These are phyloP conservation scores for Pseudogymnoascus sp. DNA, from an alignment of 2,329 filamentous ascomycete species.

Conservation along the genomic window DNA sequence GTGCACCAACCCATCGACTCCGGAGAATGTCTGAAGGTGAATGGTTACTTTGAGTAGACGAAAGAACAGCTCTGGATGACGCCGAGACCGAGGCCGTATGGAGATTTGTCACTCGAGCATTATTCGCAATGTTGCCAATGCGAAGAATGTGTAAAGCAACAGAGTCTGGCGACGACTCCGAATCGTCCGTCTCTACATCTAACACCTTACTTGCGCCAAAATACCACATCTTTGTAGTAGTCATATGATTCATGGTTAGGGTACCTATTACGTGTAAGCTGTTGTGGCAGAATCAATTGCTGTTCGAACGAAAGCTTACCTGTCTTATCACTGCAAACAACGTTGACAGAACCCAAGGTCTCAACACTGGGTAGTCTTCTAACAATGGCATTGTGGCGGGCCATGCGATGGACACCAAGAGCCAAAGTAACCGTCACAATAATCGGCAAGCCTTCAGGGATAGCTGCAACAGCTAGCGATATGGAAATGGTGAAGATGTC, in stretches of 20 bases:
- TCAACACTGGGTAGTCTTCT: conserved; percentile 94
- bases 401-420: conserved; percentile 93
- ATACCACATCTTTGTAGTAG: conserved; percentile 92
- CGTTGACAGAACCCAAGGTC: conserved; percentile 95
- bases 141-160: conserved; percentile 75
- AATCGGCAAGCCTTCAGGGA: conserved; percentile 91
- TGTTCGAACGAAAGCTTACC: conserved; percentile 37
- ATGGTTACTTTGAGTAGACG: conserved; percentile 64
- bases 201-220: conserved; percentile 56
- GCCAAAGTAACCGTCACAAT: conserved; percentile 97
- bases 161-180: conserved; percentile 55
- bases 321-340: conserved; percentile 99
- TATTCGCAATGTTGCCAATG: conserved; percentile 95
- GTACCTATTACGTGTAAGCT: conserved; percentile 51
- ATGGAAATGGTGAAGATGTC: conserved; percentile 98
- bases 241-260: conserved; percentile 97
- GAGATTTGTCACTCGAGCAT: conserved; percentile 69
- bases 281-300: conserved; percentile 3
- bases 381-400: conserved; percentile 88
- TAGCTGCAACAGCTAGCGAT: conserved; percentile 90
- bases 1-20: conserved; percentile 93
- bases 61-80: conserved; percentile 70
- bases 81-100: conserved; percentile 63
- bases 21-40: conserved; percentile 52
- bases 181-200: conserved; percentile 43